These are phyloP conservation scores for Coelastrella sp. DNA, from an alignment of 139 green algal genomes.

Conservation along the genomic window DNA sequence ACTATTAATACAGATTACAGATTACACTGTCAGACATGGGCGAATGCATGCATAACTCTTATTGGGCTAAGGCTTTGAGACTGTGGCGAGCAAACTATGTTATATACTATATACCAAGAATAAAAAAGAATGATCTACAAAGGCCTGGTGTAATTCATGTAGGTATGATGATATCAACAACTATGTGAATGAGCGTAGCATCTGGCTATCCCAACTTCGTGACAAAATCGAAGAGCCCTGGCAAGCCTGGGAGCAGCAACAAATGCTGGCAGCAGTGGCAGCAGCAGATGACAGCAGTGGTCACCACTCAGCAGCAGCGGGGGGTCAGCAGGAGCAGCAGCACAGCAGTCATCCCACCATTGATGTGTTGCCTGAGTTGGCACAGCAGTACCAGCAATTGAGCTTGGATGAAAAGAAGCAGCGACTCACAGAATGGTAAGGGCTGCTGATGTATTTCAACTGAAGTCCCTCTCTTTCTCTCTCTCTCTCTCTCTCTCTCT, in stretches of 20 bases:
- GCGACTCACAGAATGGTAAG: conserved; percentile 36
- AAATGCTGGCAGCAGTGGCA: conserved; percentile 61
- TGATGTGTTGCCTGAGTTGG: neutral
- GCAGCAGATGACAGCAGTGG: conserved; percentile 9
- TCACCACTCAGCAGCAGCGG: neutral
- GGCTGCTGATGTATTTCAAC: neutral
- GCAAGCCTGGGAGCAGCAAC: conserved; percentile 67
- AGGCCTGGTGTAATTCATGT: neutral
- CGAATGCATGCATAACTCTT: too few species aligned
- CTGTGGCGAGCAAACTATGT: too few species aligned
- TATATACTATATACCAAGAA: too few species aligned
- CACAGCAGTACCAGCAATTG: neutral
- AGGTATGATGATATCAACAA: conserved; percentile 73
- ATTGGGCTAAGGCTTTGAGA: too few species aligned
- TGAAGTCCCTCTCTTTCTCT: too few species aligned
- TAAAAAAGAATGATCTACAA: neutral
- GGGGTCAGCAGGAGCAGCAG: neutral
- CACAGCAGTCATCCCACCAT: neutral
- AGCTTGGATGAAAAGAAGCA: conserved; percentile 57
- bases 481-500: too few species aligned
- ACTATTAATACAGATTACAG: too few species aligned
- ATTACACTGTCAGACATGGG: too few species aligned
- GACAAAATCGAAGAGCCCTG: conserved; percentile 63
- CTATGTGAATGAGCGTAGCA: conserved; percentile 72
- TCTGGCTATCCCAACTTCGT: conserved; percentile 53